Evolutionary conservation across 164 flowering plant species (phyloP), one percentile per base, ranked within the genome.

Genomic region (Brasenia schreberi): DNA sequence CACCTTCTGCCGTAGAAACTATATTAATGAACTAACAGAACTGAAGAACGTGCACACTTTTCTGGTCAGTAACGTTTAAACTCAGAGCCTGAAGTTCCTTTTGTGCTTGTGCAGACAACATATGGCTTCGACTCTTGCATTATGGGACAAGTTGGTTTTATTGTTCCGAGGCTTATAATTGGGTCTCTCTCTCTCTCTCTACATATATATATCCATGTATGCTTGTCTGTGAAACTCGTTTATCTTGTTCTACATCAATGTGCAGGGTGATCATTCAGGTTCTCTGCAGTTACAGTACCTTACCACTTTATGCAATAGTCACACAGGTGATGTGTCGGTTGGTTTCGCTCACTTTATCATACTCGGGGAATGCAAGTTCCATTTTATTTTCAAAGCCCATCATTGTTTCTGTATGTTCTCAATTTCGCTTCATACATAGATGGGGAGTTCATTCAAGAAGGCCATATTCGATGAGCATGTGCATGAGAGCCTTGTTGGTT

Each of bases 61-160:
- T 16, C 63, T 61, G 63, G 19, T 61, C 10, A 4, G 9, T 61
- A 18, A 23, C 18, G 5, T n/a, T 18, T 61, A 11, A 10, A 18
- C 7, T n/a, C 6, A 18, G 19, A 33, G 39, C 39, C 39, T 33
- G 39, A 33, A 33, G 63, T 7, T 61, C 33, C 63, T 23, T 33
- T 61, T 18, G 63, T 7, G 9, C 12, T 61, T 42, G 39, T 42
- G n/a, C 69, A 71, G 73, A 53, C 62, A 10, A 62, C 69, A 43
- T 90, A 77, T 62, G 85, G 86, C 11, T 79, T 82, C 45, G 64
- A 70, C 33, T 86, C 92, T 10, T 88, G 92, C 83, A 88, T 90
- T 56, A 82, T 88, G 82, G 97, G 84, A 63, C 69, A 75, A 67
- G 43, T 79, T 42, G 77, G 77, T 19, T 84, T 60, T 68, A 79